These are phyloP conservation scores for Plasmodium inui DNA, from an alignment of 169 alveolate species.

Conservation along the genomic window DNA sequence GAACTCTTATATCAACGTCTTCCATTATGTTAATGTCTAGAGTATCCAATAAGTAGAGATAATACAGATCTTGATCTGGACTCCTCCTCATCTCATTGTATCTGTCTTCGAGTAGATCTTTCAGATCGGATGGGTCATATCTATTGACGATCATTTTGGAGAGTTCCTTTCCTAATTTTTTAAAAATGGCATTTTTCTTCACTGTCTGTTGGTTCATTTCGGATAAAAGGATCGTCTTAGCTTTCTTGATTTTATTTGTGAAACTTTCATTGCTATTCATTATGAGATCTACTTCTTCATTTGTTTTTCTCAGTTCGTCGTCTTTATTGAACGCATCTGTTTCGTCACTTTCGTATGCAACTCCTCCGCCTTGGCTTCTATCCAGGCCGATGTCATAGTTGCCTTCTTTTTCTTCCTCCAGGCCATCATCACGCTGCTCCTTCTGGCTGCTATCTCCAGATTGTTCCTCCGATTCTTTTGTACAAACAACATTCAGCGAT, in stretches of 20 bases:
- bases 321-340: neutral
- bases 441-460: neutral
- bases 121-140: slow-evolving; percentile 11
- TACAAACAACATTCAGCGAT: slow-evolving; percentile 22
- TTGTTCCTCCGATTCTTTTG: neutral
- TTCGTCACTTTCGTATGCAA: neutral
- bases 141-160: neutral
- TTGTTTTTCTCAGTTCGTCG: neutral
- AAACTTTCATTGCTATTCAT: neutral
- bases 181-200: slow-evolving; percentile 1
- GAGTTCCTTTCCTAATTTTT: slow-evolving; percentile 1
- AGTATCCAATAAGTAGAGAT: neutral
- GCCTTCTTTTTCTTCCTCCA: neutral
- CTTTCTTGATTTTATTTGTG: neutral
- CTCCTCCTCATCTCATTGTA: slow-evolving; percentile 33
- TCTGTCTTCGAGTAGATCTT: slow-evolving; percentile 33
- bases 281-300: slow-evolving; percentile 12
- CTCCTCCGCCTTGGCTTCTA: neutral
- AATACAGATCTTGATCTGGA: slow-evolving; percentile 2
- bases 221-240: neutral
- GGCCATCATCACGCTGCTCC: neutral
- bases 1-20: neutral
- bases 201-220: neutral
- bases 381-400: neutral
- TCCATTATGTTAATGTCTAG: neutral